phyloP scores from a whole-genome alignment of 108 stramenopile species.

The Nitzschia palea region DNA sequence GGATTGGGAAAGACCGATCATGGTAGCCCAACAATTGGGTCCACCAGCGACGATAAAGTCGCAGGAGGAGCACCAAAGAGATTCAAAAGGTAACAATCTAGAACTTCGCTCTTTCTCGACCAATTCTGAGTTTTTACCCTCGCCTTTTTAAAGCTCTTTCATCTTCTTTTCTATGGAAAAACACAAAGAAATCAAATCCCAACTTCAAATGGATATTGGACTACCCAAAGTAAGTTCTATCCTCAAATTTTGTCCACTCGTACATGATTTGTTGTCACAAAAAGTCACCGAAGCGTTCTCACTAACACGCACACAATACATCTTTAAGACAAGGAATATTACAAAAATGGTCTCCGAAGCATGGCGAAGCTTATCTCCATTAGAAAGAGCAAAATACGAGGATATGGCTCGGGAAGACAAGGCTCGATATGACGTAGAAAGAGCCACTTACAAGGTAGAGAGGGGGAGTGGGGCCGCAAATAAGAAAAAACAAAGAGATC shows the following conservation, averaged over 20 bases:
- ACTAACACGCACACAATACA: background rate
- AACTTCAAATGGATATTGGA: slow-evolving; percentile 5
- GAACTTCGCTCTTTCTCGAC: background rate
- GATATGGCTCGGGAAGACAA: slow-evolving; percentile 46
- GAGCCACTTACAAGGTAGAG: slow-evolving; percentile 32
- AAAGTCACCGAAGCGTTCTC: background rate
- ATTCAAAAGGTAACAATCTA: slow-evolving; percentile 33
- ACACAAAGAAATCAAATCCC: slow-evolving; percentile 32
- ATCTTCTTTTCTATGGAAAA: slow-evolving; percentile 56
- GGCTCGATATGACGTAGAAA: slow-evolving; percentile 42
- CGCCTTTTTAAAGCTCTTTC: slow-evolving; percentile 26
- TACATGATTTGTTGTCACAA: too few species aligned
- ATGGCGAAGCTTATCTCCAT: slow-evolving; percentile 32
- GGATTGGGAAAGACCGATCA: background rate
- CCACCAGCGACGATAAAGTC: too few species aligned
- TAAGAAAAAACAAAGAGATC: slow-evolving; percentile 26
- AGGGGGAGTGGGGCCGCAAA: slow-evolving; percentile 3
- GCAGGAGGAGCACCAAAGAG: slow-evolving; percentile 31
- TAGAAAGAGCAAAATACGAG: slow-evolving; percentile 44
- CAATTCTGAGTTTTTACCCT: background rate
- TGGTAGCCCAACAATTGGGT: too few species aligned
- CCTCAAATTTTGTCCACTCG: background rate
- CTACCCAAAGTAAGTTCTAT: slow-evolving; percentile 17
- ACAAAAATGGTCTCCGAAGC: slow-evolving; percentile 38
- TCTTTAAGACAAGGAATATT: slow-evolving; percentile 33